These are phyloP conservation scores for Penicillium cataractarum DNA, from an alignment of 495 filamentous ascomycete genomes.

Conservation along the genomic window DNA sequence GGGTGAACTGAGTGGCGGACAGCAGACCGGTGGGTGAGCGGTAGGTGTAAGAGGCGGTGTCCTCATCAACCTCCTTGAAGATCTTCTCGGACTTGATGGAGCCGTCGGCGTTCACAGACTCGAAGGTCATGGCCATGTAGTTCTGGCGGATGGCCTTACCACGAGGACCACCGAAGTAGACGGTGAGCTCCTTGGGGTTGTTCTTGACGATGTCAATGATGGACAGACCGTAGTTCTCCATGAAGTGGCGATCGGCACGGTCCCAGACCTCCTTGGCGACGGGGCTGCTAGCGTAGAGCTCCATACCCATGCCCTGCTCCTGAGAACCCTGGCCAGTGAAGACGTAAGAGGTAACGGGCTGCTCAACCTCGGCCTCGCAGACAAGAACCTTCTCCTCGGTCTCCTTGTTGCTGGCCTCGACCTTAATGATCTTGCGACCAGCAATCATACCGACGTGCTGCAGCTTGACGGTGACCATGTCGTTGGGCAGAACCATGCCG, in stretches of 20 bases:
- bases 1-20: conserved; percentile 97
- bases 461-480: conserved; percentile 88
- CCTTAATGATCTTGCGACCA: conserved; percentile 98
- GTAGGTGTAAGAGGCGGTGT: conserved; percentile 93
- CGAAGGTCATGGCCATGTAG: conserved; percentile 99
- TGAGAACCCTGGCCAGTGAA: conserved; percentile 98
- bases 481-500: conserved; percentile 97
- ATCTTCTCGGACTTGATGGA: conserved; percentile 97
- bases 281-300: conserved; percentile 87
- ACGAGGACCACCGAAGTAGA: conserved; percentile 95
- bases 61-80: conserved; percentile 95
- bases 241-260: conserved; percentile 93
- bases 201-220: conserved; percentile 99
- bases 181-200: conserved; percentile 98
- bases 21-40: conserved; percentile 92
- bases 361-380: conserved; percentile 96
- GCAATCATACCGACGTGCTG: conserved; percentile 98
- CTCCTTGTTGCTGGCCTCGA: conserved; percentile 91
- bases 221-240: conserved; percentile 97
- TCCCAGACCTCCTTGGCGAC: conserved; percentile 99
- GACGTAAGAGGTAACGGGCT: conserved; percentile 95
- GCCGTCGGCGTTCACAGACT: conserved; percentile 89
- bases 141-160: conserved; percentile 97
- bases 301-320: conserved; percentile 99
- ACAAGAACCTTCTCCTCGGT: conserved; percentile 93